Evolutionary conservation across 805 yeast genomes (phyloP).

Genomic region (Brettanomyces bruxellensis): DNA sequence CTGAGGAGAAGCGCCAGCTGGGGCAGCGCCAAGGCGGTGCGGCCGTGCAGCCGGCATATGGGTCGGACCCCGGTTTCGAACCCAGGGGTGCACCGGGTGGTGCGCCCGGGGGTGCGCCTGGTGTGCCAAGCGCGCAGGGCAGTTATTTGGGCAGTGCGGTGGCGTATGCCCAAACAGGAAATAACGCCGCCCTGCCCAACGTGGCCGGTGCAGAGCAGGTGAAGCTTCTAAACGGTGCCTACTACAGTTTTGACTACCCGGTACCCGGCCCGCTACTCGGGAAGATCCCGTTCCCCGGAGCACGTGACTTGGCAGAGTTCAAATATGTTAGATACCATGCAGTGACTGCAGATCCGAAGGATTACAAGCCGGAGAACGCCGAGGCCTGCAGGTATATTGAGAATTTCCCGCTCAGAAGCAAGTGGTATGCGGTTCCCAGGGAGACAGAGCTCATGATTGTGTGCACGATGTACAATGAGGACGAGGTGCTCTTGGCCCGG

Average conservation of each 20-base stretch:
- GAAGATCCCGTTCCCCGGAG: slow-evolving; percentile 36
- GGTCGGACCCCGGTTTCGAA: no score
- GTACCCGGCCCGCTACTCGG: slow-evolving; percentile 53
- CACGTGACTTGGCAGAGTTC: slow-evolving; percentile 37
- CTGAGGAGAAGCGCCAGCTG: slow-evolving; percentile 8
- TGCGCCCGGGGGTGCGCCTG: no score
- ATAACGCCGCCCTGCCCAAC: slow-evolving; percentile 6
- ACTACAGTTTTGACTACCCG: slow-evolving; percentile 74
- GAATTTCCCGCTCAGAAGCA: slow-evolving; percentile 53
- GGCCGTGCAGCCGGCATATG: not conserved
- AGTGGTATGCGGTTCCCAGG: slow-evolving; percentile 64
- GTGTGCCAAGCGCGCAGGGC: not conserved
- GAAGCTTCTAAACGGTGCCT: slow-evolving; percentile 55
- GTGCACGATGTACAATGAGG: slow-evolving; percentile 88
- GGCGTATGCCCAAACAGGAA: slow-evolving; percentile 4
- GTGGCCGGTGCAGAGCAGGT: slow-evolving; percentile 30
- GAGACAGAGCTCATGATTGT: slow-evolving; percentile 80
- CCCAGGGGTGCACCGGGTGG: no score
- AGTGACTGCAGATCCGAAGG: slow-evolving; percentile 83
- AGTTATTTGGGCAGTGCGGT: not conserved
- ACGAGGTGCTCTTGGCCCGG: slow-evolving; percentile 70
- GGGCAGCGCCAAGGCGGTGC: not conserved
- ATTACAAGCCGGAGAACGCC: slow-evolving; percentile 50
- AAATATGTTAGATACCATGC: slow-evolving; percentile 87
- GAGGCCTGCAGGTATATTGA: slow-evolving; percentile 25